Base-by-base conservation (phyloP, 2,329 filamentous ascomycete species). In the Ophiostoma novo-ulmi region DNA sequence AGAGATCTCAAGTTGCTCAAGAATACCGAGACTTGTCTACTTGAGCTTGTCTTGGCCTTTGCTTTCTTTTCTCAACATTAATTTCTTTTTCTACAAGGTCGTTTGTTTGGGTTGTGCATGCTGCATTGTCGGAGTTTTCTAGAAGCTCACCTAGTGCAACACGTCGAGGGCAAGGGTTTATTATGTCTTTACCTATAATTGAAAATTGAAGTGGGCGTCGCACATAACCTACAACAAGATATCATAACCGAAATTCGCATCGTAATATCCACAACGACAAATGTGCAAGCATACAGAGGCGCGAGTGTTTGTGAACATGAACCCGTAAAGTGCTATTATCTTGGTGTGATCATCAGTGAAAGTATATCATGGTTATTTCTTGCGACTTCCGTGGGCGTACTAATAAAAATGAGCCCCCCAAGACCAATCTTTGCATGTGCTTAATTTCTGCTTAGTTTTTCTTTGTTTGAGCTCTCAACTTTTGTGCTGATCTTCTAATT, bases 1-100 rank as follows among this genome's bases (percentile, higher is more conserved):
- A 39, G 17, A 64, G 61, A 64, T 65, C 63, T 39, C 63, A 20
- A 22, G 52, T 58, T 31, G 22, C 52, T 58, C 52, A 58, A 58
- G n/a, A 58, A 26, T 22, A 26, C 13, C 11, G n/a, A 14, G 52
- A 26, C 52, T 31, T 26, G 31, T 38, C 6, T 8, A 8, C 5
- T 64, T 26, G 58, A 17, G 26, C 8, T 35, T 63, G 10, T 17
- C 31, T 6, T 36, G 58, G 5, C 31, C 31, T 11, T 31, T 61
- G 10, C 26, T 31, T 4, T 31, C 55, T 26, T 61, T 48, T 48
- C 5, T 7, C 17, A 6, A 48, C 44, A 17, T 26, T 58, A 2
- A 55, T 26, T 0, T 58, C 26, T 58, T 4, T 4, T 58, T 58
- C n/a, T 31, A 31, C 31, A 31, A 31, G 31, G 31, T 31, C 31